Evolutionary conservation across 2,329 filamentous ascomycete species (phyloP), one percentile per base, ranked within the genome.

Genomic region (Cryphonectria radicalis): DNA sequence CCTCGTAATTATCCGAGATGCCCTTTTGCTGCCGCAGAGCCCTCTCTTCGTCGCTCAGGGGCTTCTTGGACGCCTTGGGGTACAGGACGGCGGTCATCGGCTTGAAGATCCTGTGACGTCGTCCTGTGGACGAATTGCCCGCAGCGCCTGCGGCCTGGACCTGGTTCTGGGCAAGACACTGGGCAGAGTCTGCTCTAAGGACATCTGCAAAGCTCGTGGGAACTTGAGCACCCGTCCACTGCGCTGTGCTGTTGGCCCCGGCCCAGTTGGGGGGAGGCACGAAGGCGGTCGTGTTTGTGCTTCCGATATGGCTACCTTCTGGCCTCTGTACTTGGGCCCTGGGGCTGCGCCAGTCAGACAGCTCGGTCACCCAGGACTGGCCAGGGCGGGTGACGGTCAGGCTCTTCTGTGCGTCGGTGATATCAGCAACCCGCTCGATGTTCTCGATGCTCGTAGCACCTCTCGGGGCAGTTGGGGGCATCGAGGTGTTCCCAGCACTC

Each of bases 1-100:
- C 72, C 10, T 37, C 19, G 28, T 73, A 73, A 25, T 63, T 69
- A 1, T 64, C 4, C 5, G 72, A 73, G 59, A 73, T 71, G 4
- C 69, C 69, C 14, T 42, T 37, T 6, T 22, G 25, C 1, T 53
- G 32, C 1, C 72, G 59, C 3, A 13, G 53, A 0, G 35, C 32
- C 14, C 17, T 57, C 7, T 73, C 69, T 4, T 67, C 66, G 1
- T 55, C 50, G 3, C 66, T 65, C 0, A 73, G 59, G 0, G 66
- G 66, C 10, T 28, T 57, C 10, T 42, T 71, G 19, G 37, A 25
- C 10, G 66, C 66, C 22, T 66, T 55, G 0, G 69, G 69, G 28
- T 69, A 5, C 0, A 73, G 53, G 4, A 67, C 66, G 1, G 46
- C 7, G 6, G 68, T 64, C 69, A 71, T 73, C 0, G 72, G 72